Evolutionary conservation across 2,329 filamentous ascomycete species (phyloP).

Genomic region (Aschersonia sp.): DNA sequence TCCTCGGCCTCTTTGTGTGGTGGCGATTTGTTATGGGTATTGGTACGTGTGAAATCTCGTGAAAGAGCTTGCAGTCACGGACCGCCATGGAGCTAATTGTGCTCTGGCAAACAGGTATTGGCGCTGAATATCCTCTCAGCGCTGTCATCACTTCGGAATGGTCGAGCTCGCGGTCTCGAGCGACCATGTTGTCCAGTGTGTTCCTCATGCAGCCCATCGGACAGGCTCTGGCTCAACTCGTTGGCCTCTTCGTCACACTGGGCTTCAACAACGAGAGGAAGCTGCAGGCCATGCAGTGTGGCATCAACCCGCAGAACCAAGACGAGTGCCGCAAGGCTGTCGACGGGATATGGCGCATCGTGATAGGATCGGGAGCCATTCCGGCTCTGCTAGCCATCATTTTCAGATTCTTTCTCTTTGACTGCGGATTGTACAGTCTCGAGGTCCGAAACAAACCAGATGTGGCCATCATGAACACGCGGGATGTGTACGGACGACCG

Average conservation of each 20-base stretch:
- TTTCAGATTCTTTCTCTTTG: conserved; percentile 52
- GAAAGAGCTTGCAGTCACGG: too few relatives aligned
- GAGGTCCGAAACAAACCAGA: conserved; percentile 49
- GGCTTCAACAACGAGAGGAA: conserved; percentile 26
- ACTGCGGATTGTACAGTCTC: conserved; percentile 49
- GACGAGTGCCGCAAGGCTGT: conserved; percentile 30
- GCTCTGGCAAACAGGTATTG: conserved; percentile 30
- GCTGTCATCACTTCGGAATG: conserved; percentile 56
- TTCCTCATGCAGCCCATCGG: conserved; percentile 58
- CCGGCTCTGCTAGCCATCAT: conserved; percentile 49
- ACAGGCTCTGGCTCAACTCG: conserved; percentile 48
- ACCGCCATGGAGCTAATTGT: neutral
- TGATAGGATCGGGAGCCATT: conserved; percentile 49
- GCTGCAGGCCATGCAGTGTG: conserved; percentile 30
- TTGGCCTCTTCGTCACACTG: conserved; percentile 38
- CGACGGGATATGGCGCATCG: conserved; percentile 52
- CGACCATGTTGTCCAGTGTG: conserved; percentile 52
- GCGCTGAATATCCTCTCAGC: conserved; percentile 53
- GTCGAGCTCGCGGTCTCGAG: conserved; percentile 45
- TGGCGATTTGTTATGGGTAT: conserved; percentile 41
- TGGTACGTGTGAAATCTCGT: conserved; percentile 15
- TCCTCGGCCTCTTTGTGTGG: conserved; percentile 34
- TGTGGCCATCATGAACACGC: conserved; percentile 43
- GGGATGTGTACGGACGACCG: conserved; percentile 37
- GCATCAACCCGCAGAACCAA: conserved; percentile 27